A percentile compares a stretch with the other conserved stretches of the same genome.
Evolutionary conservation across 768 basidiomycete genomes (phyloP).

Genomic region (Lactarius hengduanensis): DNA sequence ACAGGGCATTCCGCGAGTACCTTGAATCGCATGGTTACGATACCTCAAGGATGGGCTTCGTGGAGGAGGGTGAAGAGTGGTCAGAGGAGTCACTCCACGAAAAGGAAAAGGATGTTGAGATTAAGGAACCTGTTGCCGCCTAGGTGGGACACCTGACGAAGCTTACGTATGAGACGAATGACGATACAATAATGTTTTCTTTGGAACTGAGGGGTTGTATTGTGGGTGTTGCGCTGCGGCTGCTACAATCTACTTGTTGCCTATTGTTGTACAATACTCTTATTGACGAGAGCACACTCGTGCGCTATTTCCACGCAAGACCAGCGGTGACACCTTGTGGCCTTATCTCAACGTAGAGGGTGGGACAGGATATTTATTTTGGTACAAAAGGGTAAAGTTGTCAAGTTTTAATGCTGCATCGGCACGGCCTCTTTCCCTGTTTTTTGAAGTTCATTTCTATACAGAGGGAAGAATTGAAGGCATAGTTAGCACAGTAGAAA

Average conservation of each 20-base stretch:
- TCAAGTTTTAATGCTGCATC: conserved; percentile 26
- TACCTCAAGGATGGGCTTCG: conserved; percentile 66
- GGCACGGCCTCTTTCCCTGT: conserved; percentile 44
- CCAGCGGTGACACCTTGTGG: not conserved
- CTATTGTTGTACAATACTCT: conserved; percentile 5
- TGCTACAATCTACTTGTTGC: not conserved
- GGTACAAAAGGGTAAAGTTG: not conserved
- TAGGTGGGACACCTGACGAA: not conserved
- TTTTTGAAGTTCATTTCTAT: conserved; percentile 67
- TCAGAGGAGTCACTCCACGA: conserved; percentile 26
- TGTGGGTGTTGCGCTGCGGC: not conserved
- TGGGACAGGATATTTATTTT: not conserved
- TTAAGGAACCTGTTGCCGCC: not conserved
- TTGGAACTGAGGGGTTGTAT: not conserved
- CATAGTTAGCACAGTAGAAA: not conserved
- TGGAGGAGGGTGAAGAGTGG: conserved; percentile 31
- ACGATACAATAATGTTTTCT: not conserved
- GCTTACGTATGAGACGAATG: not conserved
- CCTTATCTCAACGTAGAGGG: not conserved
- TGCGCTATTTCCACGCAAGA: not conserved
- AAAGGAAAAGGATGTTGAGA: conserved; percentile 30
- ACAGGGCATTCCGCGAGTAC: conserved; percentile 78
- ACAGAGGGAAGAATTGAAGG: not conserved
- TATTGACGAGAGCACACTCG: not conserved
- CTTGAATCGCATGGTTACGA: conserved; percentile 79